A percentile compares a stretch with the other conserved stretches of the same genome.
phyloP scores from a whole-genome alignment of 345 rosid genomes.

The Xanthoceras sorbifolium region DNA sequence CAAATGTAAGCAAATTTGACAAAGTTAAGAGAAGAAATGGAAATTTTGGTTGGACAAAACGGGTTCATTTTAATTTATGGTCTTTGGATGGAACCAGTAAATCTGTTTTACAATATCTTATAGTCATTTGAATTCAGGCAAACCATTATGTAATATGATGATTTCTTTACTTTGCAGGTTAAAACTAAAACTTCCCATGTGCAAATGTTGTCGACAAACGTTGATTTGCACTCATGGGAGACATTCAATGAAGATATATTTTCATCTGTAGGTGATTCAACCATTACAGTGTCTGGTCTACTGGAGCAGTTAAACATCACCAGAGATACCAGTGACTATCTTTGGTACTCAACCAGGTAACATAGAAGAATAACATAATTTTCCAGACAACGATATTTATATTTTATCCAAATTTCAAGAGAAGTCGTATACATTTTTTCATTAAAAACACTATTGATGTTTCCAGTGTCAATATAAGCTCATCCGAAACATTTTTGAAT shows the following conservation, averaged over 20 bases:
- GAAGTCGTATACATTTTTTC: neutral
- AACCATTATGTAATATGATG: neutral
- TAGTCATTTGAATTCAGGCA: neutral
- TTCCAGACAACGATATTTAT: no score
- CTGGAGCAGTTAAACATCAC: conserved; percentile 67
- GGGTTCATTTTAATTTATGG: neutral
- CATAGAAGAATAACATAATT: neutral
- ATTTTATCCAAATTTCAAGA: no score
- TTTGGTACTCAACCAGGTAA: conserved; percentile 72
- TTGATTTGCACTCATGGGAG: conserved; percentile 45
- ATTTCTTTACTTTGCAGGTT: conserved; percentile 35
- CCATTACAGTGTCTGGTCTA: conserved; percentile 44
- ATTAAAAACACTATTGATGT: neutral
- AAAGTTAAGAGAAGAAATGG: neutral
- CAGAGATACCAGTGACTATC: conserved; percentile 64
- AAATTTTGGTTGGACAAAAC: neutral
- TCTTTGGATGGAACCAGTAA: neutral
- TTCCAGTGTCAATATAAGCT: conserved; percentile 45
- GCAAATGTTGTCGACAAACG: conserved; percentile 42
- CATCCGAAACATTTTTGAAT: conserved; percentile 53
- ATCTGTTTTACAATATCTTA: neutral
- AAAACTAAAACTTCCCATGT: conserved; percentile 32
- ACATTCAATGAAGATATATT: conserved; percentile 51
- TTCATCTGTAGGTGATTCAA: conserved; percentile 39
- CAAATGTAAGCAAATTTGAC: conserved; percentile 44